Evolutionary conservation across 108 stramenopile genomes (phyloP).

Genomic region (Stephanodiscus triporus): DNA sequence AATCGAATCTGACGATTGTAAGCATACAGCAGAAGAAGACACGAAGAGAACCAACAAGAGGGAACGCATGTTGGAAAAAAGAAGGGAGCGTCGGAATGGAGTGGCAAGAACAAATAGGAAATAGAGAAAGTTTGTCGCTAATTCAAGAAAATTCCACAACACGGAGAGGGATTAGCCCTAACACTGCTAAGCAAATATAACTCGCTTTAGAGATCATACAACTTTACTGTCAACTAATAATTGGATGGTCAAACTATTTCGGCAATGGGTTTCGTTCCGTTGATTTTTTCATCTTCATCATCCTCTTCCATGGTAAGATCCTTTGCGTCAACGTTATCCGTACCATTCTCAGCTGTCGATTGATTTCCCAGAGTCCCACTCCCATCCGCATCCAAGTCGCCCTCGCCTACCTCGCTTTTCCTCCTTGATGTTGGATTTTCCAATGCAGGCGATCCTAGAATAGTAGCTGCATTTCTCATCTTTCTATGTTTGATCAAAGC

Average conservation of each 20-base stretch:
- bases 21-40: neutral
- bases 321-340: neutral
- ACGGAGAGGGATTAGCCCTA: neutral
- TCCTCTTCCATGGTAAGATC: neutral
- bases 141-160: neutral
- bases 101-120: neutral
- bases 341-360: neutral
- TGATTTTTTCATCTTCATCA: neutral
- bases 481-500: neutral
- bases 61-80: constrained; percentile 19
- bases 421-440: neutral
- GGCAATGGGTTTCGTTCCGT: neutral
- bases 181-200: no score
- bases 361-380: constrained; percentile 5
- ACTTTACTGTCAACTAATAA: neutral
- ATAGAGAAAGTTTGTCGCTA: neutral
- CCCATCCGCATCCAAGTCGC: constrained; percentile 15
- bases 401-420: constrained; percentile 9
- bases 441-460: neutral
- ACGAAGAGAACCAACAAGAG: constrained; percentile 6
- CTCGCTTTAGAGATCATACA: neutral
- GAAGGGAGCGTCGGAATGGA: constrained; percentile 11
- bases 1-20: neutral
- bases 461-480: neutral
- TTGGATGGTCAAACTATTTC: neutral